These are phyloP conservation scores for Colletotrichum truncatum DNA, from an alignment of 2,329 filamentous ascomycete species.

Conservation along the genomic window DNA sequence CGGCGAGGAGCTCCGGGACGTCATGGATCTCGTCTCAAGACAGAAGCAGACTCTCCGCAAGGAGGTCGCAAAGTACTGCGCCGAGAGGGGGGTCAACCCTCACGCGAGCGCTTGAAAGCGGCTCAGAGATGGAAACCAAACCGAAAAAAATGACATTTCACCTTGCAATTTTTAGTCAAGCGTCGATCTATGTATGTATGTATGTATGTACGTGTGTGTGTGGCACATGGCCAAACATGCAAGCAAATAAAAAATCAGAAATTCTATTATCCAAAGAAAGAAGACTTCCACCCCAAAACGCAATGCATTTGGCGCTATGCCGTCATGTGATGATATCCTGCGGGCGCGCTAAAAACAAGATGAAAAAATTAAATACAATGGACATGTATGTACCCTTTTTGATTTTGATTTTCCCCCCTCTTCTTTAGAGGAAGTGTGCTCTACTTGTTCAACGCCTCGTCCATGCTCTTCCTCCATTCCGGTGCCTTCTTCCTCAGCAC, in stretches of 20 bases:
- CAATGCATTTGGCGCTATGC: not conserved
- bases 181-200: not conserved
- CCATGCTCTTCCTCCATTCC: constrained; percentile 72
- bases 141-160: not conserved
- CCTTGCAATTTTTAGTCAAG: too few species aligned
- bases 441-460: constrained; percentile 49
- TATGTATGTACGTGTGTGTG: too few species aligned
- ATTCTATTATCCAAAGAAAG: not conserved
- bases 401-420: not conserved
- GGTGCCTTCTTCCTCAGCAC: constrained; percentile 68
- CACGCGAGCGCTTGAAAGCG: not conserved
- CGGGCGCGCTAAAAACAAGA: not conserved
- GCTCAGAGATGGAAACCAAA: not conserved
- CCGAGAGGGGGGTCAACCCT: constrained; percentile 60
- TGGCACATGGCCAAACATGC: not conserved
- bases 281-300: too few species aligned
- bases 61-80: constrained; percentile 80
- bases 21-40: constrained; percentile 73
- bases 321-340: not conserved
- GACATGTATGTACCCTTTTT: too few species aligned
- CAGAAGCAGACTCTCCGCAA: constrained; percentile 74
- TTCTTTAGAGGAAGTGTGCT: not conserved
- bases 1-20: constrained; percentile 58
- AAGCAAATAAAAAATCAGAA: not conserved
- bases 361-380: not conserved